Evolutionary conservation across 2,329 filamentous ascomycete genomes (phyloP).

Genomic region (Colletotrichum sp.): DNA sequence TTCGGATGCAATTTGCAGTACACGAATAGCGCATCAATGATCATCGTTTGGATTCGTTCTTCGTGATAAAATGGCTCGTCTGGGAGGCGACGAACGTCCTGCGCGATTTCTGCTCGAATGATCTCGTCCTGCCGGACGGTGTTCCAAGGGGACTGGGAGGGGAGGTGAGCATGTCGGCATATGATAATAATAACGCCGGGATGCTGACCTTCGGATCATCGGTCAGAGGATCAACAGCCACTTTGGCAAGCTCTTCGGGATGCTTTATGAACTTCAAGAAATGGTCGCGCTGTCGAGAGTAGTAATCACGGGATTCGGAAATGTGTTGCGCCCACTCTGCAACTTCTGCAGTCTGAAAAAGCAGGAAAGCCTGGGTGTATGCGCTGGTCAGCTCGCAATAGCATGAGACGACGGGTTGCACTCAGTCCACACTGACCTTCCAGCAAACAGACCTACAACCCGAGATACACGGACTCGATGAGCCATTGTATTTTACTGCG

Average conservation of each 20-base stretch:
- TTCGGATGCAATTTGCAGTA: slow-evolving; percentile 92
- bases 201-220: slow-evolving; percentile 69
- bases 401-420: background rate
- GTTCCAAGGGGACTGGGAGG: slow-evolving; percentile 85
- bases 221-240: slow-evolving; percentile 80
- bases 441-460: slow-evolving; percentile 89
- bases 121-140: slow-evolving; percentile 84
- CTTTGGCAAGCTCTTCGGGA: slow-evolving; percentile 76
- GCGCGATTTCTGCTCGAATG: slow-evolving; percentile 85
- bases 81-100: slow-evolving; percentile 93
- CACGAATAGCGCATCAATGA: slow-evolving; percentile 90
- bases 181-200: background rate
- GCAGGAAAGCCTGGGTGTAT: slow-evolving; percentile 70
- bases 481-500: slow-evolving; percentile 66
- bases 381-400: slow-evolving; percentile 19
- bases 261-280: slow-evolving; percentile 84
- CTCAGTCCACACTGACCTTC: slow-evolving; percentile 66
- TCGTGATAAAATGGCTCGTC: slow-evolving; percentile 91
- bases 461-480: slow-evolving; percentile 67
- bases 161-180: slow-evolving; percentile 32
- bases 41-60: slow-evolving; percentile 75
- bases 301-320: slow-evolving; percentile 73
- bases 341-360: slow-evolving; percentile 72
- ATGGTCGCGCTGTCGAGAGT: slow-evolving; percentile 73
- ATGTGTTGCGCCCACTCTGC: slow-evolving; percentile 73